Base-by-base conservation (phyloP, 116 monocot genomes). In the Dioscorea cayenensis region DNA sequence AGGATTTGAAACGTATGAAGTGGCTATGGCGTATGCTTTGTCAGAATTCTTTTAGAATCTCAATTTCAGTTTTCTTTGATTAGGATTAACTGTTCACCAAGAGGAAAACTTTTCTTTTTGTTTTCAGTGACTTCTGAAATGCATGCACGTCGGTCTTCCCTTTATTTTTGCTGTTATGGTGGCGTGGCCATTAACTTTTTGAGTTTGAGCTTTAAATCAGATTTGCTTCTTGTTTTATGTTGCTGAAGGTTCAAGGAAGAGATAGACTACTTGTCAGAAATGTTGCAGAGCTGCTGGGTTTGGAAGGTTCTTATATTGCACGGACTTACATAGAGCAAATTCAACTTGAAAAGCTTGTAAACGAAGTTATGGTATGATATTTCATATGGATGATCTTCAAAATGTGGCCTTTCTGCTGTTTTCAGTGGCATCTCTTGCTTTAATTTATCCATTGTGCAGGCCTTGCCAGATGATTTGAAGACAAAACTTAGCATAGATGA, bases 291-390 rank as follows among this genome's bases (percentile, higher is more conserved):
- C 69, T 76, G 65, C 63, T 99, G 78, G 94, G 91, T 49, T 79
- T 99, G 76, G 99, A 99, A 60, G 94, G 94, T 51, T 85, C 94
- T 65, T 99, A 91, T 76, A 89, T 94, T 78, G 85, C 99, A 59
- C 84, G 87, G 10, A 99, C 99, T 32, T 99, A 99, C 52, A 99
- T 99, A 68, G 99, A 91, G 71, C 94, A 99, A 71, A 99, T 99
- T 84, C 99, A 99, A 51, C 80, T 99, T 35, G 99, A 99, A 80
- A 99, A 99, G 68, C 87, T 94, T 83, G 89, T 99, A 36, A 92
- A 94, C 76, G 99, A 99, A 35, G 89, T 99, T 55, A 87, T 94
- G 85, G 99, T 99, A 91, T 67, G 84, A 51, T 3, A 49, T 66
- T 32, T 49, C 6, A 43, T 6, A 0, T 43, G 43, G 12, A 43